These are phyloP conservation scores for Coniochaeta hoffmannii DNA, from an alignment of 2,329 filamentous ascomycete species.

Conservation along the genomic window DNA sequence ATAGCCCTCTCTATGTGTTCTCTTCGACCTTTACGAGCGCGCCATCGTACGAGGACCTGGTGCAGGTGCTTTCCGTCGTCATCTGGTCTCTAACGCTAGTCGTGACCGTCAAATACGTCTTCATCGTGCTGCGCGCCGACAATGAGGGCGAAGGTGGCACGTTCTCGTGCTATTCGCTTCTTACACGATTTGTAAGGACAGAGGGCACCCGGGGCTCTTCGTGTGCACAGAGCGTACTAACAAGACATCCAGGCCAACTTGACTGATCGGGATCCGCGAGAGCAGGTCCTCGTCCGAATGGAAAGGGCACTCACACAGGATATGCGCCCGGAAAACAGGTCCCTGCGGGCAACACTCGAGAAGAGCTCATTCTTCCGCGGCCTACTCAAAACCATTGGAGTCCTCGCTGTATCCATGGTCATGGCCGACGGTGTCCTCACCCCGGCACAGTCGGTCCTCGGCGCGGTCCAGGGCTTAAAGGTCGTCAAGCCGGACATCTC, in stretches of 20 bases:
- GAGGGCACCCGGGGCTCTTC: background rate
- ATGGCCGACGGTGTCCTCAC: conserved; percentile 60
- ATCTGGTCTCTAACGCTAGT: conserved; percentile 64
- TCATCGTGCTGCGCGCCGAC: conserved; percentile 59
- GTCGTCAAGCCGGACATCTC: conserved; percentile 51
- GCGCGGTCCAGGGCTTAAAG: conserved; percentile 56
- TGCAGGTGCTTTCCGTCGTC: conserved; percentile 60
- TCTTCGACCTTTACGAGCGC: conserved; percentile 56
- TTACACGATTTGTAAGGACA: conserved; percentile 42
- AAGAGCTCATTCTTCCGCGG: conserved; percentile 41
- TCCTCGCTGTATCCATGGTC: conserved; percentile 61
- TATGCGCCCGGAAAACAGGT: conserved; percentile 40
- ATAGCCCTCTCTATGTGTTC: conserved; percentile 59
- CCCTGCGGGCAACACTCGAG: conserved; percentile 50
- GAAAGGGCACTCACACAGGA: conserved; percentile 52
- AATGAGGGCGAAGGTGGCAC: conserved; percentile 67
- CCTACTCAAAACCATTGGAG: conserved; percentile 53
- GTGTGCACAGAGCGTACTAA: background rate
- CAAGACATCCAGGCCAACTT: conserved; percentile 38
- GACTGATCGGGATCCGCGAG: conserved; percentile 48
- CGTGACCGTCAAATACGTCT: conserved; percentile 61
- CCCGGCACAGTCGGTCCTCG: conserved; percentile 62
- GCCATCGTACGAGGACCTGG: conserved; percentile 49
- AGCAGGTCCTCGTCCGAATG: conserved; percentile 48
- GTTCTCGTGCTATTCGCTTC: conserved; percentile 58